These are phyloP conservation scores for Trametes punicea DNA, from an alignment of 768 basidiomycete genomes.

Conservation along the genomic window DNA sequence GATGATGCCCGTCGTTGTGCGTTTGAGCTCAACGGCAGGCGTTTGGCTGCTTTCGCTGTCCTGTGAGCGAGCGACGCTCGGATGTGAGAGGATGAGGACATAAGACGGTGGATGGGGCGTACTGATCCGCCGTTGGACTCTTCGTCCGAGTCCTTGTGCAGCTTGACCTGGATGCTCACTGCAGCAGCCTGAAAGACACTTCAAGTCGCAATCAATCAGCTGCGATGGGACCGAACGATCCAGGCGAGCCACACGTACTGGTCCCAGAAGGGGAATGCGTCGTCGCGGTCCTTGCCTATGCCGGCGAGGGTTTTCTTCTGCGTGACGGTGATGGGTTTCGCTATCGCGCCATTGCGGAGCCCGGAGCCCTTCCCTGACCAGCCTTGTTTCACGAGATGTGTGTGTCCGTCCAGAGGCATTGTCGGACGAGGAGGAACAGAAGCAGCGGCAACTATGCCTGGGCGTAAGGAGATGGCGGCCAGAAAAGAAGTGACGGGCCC, in stretches of 20 bases:
- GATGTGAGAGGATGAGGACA: neutral
- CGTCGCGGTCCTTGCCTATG: slow-evolving; percentile 89
- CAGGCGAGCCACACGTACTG: slow-evolving; percentile 58
- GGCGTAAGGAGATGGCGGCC: neutral
- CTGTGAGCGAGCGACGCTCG: slow-evolving; percentile 20
- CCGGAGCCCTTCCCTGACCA: slow-evolving; percentile 87
- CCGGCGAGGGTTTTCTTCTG: slow-evolving; percentile 86
- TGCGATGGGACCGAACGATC: neutral
- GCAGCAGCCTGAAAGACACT: slow-evolving; percentile 84
- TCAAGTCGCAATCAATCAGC: neutral
- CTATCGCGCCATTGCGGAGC: slow-evolving; percentile 79
- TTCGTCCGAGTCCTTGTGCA: slow-evolving; percentile 48
- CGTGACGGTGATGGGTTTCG: slow-evolving; percentile 69
- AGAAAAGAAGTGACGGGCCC: slow-evolving; percentile 10
- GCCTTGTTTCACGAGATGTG: slow-evolving; percentile 75
- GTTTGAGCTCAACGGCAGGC: slow-evolving; percentile 35
- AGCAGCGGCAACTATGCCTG: neutral
- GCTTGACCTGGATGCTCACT: slow-evolving; percentile 73
- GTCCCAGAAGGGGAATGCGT: slow-evolving; percentile 98
- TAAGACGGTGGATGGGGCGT: slow-evolving; percentile 3
- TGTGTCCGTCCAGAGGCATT: slow-evolving; percentile 72
- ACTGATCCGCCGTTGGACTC: slow-evolving; percentile 39
- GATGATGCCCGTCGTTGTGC: slow-evolving; percentile 73
- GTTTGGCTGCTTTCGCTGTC: slow-evolving; percentile 16
- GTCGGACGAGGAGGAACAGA: neutral